phyloP scores from a whole-genome alignment of 2,329 filamentous ascomycete species.

The Chaetomium olivaceum region DNA sequence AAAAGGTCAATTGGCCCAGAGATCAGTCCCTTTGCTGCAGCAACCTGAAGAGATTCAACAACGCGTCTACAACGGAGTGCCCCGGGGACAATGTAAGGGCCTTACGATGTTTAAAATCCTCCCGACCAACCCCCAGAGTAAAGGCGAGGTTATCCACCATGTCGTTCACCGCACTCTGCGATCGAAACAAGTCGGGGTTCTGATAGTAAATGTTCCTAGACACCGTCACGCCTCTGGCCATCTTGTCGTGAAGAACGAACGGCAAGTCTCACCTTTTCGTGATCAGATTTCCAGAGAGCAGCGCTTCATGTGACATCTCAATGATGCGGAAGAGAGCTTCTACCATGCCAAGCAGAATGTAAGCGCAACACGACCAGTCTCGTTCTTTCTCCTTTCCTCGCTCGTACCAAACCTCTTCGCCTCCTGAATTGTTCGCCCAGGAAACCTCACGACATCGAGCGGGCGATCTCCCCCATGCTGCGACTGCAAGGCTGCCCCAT shows the following conservation, averaged over 20 bases:
- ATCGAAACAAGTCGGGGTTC: conserved; percentile 69
- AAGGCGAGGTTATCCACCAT: conserved; percentile 74
- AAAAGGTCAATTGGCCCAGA: conserved; percentile 56
- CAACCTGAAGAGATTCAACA: conserved; percentile 53
- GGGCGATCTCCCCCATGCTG: not conserved
- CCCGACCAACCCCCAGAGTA: conserved; percentile 65
- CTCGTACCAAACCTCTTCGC: conserved; percentile 54
- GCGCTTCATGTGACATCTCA: conserved; percentile 59
- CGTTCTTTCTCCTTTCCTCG: not conserved
- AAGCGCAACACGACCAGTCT: not conserved
- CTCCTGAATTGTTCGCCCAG: conserved; percentile 50
- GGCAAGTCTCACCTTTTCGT: conserved; percentile 58
- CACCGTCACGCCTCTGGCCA: too few species aligned
- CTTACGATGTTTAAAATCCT: conserved; percentile 72
- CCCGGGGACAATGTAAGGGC: conserved; percentile 27
- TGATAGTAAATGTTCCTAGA: conserved; percentile 80
- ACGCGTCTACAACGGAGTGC: not conserved
- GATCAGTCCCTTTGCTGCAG: conserved; percentile 71
- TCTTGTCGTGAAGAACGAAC: not conserved
- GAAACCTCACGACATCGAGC: conserved; percentile 42
- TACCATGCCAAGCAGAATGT: conserved; percentile 35
- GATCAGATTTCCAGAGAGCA: conserved; percentile 54
- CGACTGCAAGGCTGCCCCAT: not conserved
- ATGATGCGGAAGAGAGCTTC: conserved; percentile 60
- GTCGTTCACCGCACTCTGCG: conserved; percentile 67